These are phyloP conservation scores for Malassezia sp. DNA, from an alignment of 1,284 basidiomycete species.

Conservation along the genomic window DNA sequence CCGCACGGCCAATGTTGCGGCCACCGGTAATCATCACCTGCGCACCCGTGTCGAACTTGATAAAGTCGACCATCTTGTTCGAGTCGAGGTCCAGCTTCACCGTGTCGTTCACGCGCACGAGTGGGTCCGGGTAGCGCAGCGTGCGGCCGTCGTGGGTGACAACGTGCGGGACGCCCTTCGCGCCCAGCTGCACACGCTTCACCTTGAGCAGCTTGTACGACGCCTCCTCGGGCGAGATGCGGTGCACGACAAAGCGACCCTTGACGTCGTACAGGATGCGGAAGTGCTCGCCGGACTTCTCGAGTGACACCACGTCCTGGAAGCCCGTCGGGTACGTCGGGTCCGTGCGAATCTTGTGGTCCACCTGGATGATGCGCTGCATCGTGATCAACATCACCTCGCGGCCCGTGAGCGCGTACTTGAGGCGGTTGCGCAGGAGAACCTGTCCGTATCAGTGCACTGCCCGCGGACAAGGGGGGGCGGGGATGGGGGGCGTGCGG, in stretches of 20 bases:
- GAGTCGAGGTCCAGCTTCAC: slow-evolving; percentile 93
- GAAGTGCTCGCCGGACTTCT: slow-evolving; percentile 99
- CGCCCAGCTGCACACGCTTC: slow-evolving; percentile 76
- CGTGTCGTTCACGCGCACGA: slow-evolving; percentile 92
- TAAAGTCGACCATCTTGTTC: slow-evolving; percentile 84
- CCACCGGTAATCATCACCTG: slow-evolving; percentile 96
- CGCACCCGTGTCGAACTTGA: slow-evolving; percentile 95
- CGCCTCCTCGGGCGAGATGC: slow-evolving; percentile 96
- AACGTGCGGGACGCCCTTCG: slow-evolving; percentile 87
- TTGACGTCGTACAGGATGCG: slow-evolving; percentile 98
- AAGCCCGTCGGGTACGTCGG: slow-evolving; percentile 92
- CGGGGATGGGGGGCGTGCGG: not conserved
- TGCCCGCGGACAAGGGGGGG: not conserved
- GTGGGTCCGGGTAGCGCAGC: slow-evolving; percentile 96
- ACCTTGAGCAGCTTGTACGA: slow-evolving; percentile 98
- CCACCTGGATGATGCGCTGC: slow-evolving; percentile 96
- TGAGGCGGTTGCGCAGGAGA: slow-evolving; percentile 97
- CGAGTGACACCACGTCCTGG: slow-evolving; percentile 94
- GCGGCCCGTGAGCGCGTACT: slow-evolving; percentile 92
- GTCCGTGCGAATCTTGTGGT: slow-evolving; percentile 97
- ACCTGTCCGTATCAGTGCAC: slow-evolving; percentile 49
- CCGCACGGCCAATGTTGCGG: slow-evolving; percentile 97
- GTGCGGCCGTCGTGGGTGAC: slow-evolving; percentile 99
- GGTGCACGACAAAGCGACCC: slow-evolving; percentile 96
- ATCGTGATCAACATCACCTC: slow-evolving; percentile 91